Evolutionary conservation across 208 protist genomes (phyloP).

Genomic region (Phytomonas francai): DNA sequence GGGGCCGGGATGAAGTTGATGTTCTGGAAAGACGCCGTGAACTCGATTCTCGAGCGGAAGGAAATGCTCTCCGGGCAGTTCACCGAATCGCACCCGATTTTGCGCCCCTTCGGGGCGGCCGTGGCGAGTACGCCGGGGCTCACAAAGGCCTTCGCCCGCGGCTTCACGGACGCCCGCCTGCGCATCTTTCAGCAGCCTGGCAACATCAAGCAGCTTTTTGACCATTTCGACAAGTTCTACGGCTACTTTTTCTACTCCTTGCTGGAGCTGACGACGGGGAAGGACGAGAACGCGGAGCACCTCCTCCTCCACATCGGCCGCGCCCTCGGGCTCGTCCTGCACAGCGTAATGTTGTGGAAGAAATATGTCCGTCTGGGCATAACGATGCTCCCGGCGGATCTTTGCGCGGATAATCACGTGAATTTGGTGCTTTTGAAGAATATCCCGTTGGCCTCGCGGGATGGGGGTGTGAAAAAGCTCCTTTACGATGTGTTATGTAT

Average conservation of each 20-base stretch:
- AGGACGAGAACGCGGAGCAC: slow-evolving; percentile 79
- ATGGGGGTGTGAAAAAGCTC: slow-evolving; percentile 63
- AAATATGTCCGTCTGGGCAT: slow-evolving; percentile 85
- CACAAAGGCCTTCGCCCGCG: slow-evolving; percentile 84
- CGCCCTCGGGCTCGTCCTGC: slow-evolving; percentile 70
- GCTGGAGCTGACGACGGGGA: slow-evolving; percentile 66
- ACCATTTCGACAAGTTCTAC: slow-evolving; percentile 89
- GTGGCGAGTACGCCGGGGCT: slow-evolving; percentile 60
- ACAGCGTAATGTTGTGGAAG: slow-evolving; percentile 90
- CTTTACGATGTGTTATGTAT: slow-evolving; percentile 84
- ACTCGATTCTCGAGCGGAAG: slow-evolving; percentile 57
- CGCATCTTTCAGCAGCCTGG: slow-evolving; percentile 78
- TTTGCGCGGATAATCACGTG: slow-evolving; percentile 84
- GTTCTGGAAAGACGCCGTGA: slow-evolving; percentile 79
- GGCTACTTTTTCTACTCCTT: slow-evolving; percentile 88
- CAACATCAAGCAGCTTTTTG: slow-evolving; percentile 84
- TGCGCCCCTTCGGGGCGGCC: slow-evolving; percentile 66
- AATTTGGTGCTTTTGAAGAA: slow-evolving; percentile 80
- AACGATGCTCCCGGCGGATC: slow-evolving; percentile 82
- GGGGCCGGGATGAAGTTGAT: slow-evolving; percentile 87
- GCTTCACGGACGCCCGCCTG: slow-evolving; percentile 81
- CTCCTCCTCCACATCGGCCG: slow-evolving; percentile 81
- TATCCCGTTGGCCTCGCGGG: slow-evolving; percentile 70
- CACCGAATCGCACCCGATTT: slow-evolving; percentile 80
- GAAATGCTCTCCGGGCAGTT: slow-evolving; percentile 69